Conservation (phyloP, 208 protist genomes). For the Trypanosoma mega region DNA sequence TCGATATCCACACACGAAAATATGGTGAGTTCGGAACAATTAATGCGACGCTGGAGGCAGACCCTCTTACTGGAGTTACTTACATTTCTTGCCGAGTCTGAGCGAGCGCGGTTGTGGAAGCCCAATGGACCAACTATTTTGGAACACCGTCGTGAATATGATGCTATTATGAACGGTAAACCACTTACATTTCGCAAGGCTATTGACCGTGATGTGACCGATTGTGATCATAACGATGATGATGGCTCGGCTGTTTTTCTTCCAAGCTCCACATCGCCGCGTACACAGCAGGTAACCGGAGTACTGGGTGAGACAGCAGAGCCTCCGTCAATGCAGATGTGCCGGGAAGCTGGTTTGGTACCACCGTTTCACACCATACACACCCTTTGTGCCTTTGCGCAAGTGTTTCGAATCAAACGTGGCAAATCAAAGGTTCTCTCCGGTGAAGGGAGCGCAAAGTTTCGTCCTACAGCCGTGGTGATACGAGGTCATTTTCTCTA, state of each 20-base stretch:
- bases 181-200: constrained; percentile 3
- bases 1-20: too few species aligned
- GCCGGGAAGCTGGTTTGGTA: neutral
- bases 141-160: constrained; percentile 1
- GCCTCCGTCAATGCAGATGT: too few species aligned
- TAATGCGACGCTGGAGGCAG: too few species aligned
- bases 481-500: constrained; percentile 21
- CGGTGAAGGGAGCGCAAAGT: neutral
- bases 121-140: constrained; percentile 5
- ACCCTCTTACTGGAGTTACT: constrained; percentile 8
- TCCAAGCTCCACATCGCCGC: too few species aligned
- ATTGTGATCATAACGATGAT: neutral
- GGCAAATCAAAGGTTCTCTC: neutral
- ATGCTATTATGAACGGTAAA: constrained; percentile 5
- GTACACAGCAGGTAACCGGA: too few species aligned
- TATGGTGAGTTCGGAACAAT: too few species aligned
- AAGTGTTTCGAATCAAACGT: constrained; percentile 4
- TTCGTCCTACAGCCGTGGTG: constrained; percentile 2
- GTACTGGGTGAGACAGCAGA: too few species aligned
- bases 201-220: constrained; percentile 2
- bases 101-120: constrained; percentile 17
- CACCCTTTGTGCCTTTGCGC: constrained; percentile 6
- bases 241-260: too few species aligned
- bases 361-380: constrained; percentile 8
- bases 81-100: neutral